These are phyloP conservation scores for Artemisia tridentata DNA, from an alignment of 129 eudicot genomes.

Conservation along the genomic window DNA sequence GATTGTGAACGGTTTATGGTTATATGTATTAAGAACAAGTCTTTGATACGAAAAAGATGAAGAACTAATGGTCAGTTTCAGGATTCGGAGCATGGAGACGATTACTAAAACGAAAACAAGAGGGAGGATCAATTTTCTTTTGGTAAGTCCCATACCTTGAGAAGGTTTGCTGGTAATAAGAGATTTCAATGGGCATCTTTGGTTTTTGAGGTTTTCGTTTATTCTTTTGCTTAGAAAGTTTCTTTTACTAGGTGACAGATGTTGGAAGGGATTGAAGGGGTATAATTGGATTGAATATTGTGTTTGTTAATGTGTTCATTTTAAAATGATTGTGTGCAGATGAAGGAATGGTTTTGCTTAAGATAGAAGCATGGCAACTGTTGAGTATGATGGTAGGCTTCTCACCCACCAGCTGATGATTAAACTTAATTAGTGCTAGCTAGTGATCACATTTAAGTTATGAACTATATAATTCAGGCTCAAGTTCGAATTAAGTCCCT, in stretches of 20 bases:
- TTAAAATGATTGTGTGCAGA: conserved; percentile 41
- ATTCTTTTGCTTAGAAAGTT: neutral
- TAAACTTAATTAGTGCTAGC: neutral
- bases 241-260: conserved; percentile 4
- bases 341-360: conserved; percentile 58
- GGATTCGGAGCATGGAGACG: conserved; percentile 55
- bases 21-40: conserved; percentile 13
- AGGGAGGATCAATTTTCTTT: conserved; percentile 48
- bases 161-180: conserved; percentile 22
- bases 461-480: neutral
- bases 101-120: conserved; percentile 48
- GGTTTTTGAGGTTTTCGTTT: conserved; percentile 22
- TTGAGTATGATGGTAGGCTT: conserved; percentile 22
- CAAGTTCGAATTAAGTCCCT: too few species aligned
- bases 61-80: conserved; percentile 38
- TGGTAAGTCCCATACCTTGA: conserved; percentile 38
- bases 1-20: conserved; percentile 3
- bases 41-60: conserved; percentile 36
- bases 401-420: conserved; percentile 23
- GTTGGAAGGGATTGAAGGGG: conserved; percentile 14
- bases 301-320: conserved; percentile 27
- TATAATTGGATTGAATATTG: conserved; percentile 8
- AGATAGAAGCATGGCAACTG: conserved; percentile 42
- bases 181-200: conserved; percentile 48
- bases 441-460: neutral